Evolutionary conservation across 2,329 filamentous ascomycete genomes (phyloP), one percentile per base, ranked within the genome.

Genomic region (Lecanicillium sp.): DNA sequence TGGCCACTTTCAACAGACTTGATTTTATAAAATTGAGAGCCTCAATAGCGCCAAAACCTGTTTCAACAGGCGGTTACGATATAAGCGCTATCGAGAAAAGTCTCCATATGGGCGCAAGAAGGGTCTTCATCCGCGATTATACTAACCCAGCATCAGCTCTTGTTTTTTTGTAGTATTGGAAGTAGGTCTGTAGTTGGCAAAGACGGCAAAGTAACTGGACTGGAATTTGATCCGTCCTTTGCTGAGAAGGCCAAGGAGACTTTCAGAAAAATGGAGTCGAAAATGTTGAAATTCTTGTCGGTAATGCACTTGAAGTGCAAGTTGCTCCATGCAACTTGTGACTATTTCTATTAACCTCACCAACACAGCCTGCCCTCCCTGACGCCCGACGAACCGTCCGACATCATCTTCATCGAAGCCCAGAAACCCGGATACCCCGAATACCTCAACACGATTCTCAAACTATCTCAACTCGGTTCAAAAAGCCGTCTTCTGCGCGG

Each of bases 401-500:
- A 69, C 49, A 52, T 68, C 14, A 55, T 69, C 48, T 69, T 70
- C 48, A 60, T 68, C 45, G 65, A 68, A 41, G 65, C 65, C 16
- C 57, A 70, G 35, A 70, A 70, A 51, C 53, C 56, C 1, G 64
- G 59, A 18, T 68, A 69, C 43, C 63, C 64, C 0, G 43, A 43
- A 6, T 70, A 69, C 48, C 57, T 69, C 16, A 41, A 50, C 6
- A 51, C 56, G 13, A 60, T 70, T 39, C 51, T 69, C n/a, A 50
- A 51, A 25, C 45, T 51, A 40, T 68, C 64, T 5, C 40, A 43
- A n/a, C 53, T 61, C 1, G 53, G 51, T 4, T 33, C 45, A 5
- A 18, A 45, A 4, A 48, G 45, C 9, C 57, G 64, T 9, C 58
- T 71, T n/a, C 54, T 72, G 16, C 55, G 59, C 2, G 45, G 55